phyloP scores from a whole-genome alignment of 1,284 basidiomycete genomes.

The Coniferiporia sulphurascens region DNA sequence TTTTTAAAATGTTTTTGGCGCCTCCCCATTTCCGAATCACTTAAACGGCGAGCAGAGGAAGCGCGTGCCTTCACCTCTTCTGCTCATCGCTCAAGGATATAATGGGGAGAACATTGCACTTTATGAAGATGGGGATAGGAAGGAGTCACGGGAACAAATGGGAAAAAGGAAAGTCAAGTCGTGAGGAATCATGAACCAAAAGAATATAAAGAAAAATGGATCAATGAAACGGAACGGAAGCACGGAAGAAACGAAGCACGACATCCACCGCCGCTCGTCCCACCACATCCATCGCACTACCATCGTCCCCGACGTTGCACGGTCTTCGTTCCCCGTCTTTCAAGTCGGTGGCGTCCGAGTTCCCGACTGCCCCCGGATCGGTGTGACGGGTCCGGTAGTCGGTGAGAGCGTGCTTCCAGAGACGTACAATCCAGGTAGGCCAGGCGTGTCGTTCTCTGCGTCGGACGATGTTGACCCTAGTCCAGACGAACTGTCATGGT shows the following conservation, averaged over 20 bases:
- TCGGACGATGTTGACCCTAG: neutral
- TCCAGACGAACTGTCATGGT: neutral
- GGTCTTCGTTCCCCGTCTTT: neutral
- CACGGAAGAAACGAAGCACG: no score
- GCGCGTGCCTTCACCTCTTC: neutral
- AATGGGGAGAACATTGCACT: neutral
- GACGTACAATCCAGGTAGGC: neutral
- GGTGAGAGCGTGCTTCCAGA: neutral
- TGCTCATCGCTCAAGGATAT: neutral
- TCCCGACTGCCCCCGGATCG: neutral
- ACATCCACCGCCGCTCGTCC: no score
- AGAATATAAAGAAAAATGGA: no score
- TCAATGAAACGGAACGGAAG: no score
- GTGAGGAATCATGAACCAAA: no score
- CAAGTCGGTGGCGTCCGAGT: neutral
- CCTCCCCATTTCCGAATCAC: no score
- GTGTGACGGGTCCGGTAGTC: neutral
- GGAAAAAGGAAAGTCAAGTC: no score
- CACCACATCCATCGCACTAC: neutral
- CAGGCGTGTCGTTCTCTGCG: neutral
- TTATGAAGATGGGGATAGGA: neutral
- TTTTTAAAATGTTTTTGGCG: no score
- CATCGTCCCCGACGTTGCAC: neutral
- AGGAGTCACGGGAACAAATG: no score
- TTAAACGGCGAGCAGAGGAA: neutral